Base-by-base conservation (phyloP, 176 grass and related monocot genomes). In the Rhipidocladum racemiflorum region DNA sequence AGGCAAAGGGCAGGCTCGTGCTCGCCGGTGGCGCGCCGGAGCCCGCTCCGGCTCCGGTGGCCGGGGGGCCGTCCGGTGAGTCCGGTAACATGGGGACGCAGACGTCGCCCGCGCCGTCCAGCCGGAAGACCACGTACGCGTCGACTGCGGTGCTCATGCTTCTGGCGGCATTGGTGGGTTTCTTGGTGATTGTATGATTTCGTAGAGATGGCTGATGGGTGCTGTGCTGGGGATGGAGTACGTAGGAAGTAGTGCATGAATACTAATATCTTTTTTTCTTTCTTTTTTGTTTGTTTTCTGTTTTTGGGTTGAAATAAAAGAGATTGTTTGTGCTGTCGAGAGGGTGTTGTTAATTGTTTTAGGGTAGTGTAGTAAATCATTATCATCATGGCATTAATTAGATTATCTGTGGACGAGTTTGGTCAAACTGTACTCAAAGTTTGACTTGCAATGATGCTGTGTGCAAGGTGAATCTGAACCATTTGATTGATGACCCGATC, bases 21-120 rank as follows among this genome's bases (percentile, higher is more conserved):
- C 48, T 94, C 49, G n/a, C 75, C 45, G 94, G 85, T 9, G 70
- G 28, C 29, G 61, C 78, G 29, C 18, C 14, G 40, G 54, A 24
- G 68, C 16, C 34, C 2, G 71, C 61, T 18, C 82, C 85, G 9
- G 74, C 85, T 30, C 76, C 82, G 0, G 68, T 43, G 7, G 85
- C 84, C 6, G 77, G 50, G 4, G 55, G 36, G 0, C 6, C 42
- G 0, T 8, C 11, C 29, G 50, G 1, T 1, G 32, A 39, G 17
- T 7, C 17, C 45, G 65, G 39, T 7, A 42, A 30, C 15, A 4
- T 17, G 27, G 66, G n/a, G 25, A 11, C 57, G 14, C 34, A 9
- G 21, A 3, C 53, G 1, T 75, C 70, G 17, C 70, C 70, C 15
- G 2, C 73, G 10, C 82, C 88, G 5, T 66, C 90, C 1, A 55